A percentile compares a stretch with the other conserved stretches of the same genome.
Evolutionary conservation across 2,329 filamentous ascomycete species (phyloP).

Genomic region (Grosmannia huntii): DNA sequence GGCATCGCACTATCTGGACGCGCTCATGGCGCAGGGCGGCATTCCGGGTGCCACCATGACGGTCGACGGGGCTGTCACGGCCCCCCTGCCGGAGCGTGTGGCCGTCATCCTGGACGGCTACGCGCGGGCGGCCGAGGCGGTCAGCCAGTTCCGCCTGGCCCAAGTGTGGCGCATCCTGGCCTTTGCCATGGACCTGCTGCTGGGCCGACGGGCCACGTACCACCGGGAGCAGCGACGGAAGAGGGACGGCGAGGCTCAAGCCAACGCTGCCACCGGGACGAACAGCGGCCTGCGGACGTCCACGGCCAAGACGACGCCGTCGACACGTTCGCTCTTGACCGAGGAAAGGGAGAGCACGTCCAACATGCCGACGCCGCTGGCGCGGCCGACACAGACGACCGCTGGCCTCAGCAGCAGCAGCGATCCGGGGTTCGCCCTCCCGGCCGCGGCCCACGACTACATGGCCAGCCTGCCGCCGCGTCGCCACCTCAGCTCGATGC

Average conservation of each 20-base stretch:
- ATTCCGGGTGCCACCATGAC: conserved; percentile 26
- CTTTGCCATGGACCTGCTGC: conserved; percentile 40
- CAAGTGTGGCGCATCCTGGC: conserved; percentile 52
- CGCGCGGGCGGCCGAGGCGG: conserved; percentile 42
- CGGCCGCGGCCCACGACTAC: conserved; percentile 29
- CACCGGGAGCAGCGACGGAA: conserved; percentile 27
- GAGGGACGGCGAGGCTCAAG: background rate
- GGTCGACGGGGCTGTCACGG: background rate
- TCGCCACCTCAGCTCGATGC: conserved; percentile 34
- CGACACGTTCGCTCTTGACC: conserved; percentile 32
- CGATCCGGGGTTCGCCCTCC: conserved; percentile 29
- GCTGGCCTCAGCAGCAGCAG: background rate
- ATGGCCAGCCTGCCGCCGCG: conserved; percentile 17
- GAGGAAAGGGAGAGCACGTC: conserved; percentile 51
- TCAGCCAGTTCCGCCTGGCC: conserved; percentile 44
- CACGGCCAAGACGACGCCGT: background rate
- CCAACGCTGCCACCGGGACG: background rate
- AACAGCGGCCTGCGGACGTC: too few relatives aligned
- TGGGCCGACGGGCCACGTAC: conserved; percentile 41
- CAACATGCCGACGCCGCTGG: conserved; percentile 45
- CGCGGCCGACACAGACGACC: background rate
- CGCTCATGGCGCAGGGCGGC: conserved; percentile 27
- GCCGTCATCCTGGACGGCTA: conserved; percentile 40
- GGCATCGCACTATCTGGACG: conserved; percentile 42
- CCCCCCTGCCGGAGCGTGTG: conserved; percentile 33